Conservation (phyloP, 495 filamentous ascomycete species). For the Tetracladium marchalianum region DNA sequence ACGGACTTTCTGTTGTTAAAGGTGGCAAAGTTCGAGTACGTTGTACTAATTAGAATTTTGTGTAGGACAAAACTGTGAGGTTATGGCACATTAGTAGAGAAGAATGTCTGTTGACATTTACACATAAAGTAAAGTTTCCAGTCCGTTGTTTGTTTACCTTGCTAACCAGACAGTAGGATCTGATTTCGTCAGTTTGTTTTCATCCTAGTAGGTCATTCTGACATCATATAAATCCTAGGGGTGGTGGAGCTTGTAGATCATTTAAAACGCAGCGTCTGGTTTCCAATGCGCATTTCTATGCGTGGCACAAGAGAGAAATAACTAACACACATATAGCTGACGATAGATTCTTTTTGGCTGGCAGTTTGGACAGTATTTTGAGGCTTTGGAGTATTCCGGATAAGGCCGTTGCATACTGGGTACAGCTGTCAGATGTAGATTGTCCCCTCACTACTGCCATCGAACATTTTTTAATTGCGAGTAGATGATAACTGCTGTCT, state of each 20-base stretch:
- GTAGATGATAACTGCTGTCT: constrained; percentile 67
- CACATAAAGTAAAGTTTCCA: constrained; percentile 47
- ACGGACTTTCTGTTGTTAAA: no score
- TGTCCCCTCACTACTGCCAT: no score
- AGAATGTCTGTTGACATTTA: constrained; percentile 91
- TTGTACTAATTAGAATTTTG: not conserved
- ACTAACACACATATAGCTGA: constrained; percentile 33
- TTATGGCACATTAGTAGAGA: constrained; percentile 82
- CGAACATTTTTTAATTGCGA: no score
- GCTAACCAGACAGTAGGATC: constrained; percentile 39
- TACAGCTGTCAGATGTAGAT: constrained; percentile 63
- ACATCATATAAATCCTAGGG: no score
- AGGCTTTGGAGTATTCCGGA: constrained; percentile 97
- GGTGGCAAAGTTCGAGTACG: no score
- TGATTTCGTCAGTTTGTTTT: constrained; percentile 90
- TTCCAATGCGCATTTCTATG: no score
- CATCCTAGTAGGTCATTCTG: constrained; percentile 46
- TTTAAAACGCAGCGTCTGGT: no score
- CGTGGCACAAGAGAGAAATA: no score
- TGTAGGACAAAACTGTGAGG: constrained; percentile 79
- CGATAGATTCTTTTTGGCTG: constrained; percentile 94
- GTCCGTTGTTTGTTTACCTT: no score
- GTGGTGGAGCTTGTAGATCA: no score
- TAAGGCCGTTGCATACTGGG: constrained; percentile 84
- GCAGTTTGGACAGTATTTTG: constrained; percentile 85